These are phyloP conservation scores for Pythium rhizo-oryzae DNA, from an alignment of 352 stramenopile species.

Conservation along the genomic window DNA sequence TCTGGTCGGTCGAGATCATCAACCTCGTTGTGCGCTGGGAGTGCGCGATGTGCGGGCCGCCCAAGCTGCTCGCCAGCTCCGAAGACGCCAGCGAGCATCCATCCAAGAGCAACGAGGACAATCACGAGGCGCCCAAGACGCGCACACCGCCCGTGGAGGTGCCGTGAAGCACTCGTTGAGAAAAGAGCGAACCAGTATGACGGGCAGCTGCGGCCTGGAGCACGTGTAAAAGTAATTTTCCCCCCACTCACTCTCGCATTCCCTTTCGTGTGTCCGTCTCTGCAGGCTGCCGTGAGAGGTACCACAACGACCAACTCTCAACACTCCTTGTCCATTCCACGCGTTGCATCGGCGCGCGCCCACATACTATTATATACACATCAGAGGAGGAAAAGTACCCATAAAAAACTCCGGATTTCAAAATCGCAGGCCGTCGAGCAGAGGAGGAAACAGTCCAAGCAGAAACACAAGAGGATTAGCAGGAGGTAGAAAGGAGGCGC, in stretches of 20 bases:
- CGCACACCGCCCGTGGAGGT: slow-evolving; percentile 8
- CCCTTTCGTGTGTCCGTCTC: no score
- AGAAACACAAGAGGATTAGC: no score
- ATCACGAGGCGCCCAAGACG: not conserved
- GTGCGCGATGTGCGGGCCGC: slow-evolving; percentile 35
- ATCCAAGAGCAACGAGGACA: not conserved
- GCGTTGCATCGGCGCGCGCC: no score
- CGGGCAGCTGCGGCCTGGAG: not conserved
- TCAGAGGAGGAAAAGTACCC: no score
- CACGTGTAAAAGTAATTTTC: not conserved
- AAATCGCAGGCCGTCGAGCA: no score
- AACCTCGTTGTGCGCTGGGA: slow-evolving; percentile 48
- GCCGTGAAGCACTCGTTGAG: not conserved
- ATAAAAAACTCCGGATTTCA: no score
- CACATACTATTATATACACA: no score
- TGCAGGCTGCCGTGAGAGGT: no score
- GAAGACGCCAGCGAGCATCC: not conserved
- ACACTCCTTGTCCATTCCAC: no score
- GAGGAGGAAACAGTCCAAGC: no score
- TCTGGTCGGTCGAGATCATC: slow-evolving; percentile 49
- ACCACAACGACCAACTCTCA: no score
- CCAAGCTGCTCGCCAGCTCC: slow-evolving; percentile 3
- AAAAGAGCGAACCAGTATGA: not conserved
- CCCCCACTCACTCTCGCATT: no score
- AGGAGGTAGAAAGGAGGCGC: not conserved